These are phyloP conservation scores for Solanum gandarillasii DNA, from an alignment of 257 asterid species.

Conservation along the genomic window DNA sequence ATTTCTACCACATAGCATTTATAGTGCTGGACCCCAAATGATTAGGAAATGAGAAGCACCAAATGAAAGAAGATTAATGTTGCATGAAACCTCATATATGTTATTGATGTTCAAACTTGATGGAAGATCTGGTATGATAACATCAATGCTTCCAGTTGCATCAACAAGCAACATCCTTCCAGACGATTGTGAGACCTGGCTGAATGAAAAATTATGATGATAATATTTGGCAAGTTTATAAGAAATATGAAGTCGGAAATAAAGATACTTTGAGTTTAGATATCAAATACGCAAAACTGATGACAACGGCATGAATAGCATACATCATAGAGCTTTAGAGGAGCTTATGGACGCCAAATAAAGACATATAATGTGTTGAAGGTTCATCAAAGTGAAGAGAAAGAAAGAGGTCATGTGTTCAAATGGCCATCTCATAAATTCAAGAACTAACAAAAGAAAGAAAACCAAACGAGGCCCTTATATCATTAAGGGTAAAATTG, in stretches of 20 bases:
- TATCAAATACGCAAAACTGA: background rate
- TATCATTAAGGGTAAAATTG: background rate
- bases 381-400: background rate
- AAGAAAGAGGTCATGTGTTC: background rate
- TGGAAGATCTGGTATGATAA: slow-evolving; percentile 41
- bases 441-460: background rate
- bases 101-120: slow-evolving; percentile 34
- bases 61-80: background rate
- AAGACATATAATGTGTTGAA: background rate
- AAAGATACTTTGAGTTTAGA: background rate
- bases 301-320: background rate
- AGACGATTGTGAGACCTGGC: slow-evolving; percentile 63
- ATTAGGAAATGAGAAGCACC: background rate
- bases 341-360: background rate
- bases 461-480: background rate
- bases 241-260: background rate
- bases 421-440: background rate
- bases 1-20: background rate
- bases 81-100: slow-evolving; percentile 51
- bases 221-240: background rate
- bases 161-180: slow-evolving; percentile 87
- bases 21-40: background rate
- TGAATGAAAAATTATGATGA: slow-evolving; percentile 9
- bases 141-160: slow-evolving; percentile 80
- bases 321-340: background rate